phyloP scores from a whole-genome alignment of 1,139 yeast genomes.

The Suhomyces atakaporum region DNA sequence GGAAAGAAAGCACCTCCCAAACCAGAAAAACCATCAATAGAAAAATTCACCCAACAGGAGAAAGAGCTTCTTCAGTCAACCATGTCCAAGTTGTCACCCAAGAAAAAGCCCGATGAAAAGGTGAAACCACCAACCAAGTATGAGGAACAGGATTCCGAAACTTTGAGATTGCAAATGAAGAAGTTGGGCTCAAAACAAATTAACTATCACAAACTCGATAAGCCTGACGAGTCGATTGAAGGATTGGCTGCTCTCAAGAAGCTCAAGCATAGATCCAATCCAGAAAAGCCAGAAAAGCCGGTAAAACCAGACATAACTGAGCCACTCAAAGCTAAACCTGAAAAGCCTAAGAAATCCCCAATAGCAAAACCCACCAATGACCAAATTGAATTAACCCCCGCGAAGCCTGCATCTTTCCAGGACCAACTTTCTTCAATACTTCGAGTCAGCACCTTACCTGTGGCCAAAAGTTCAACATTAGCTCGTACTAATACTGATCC shows the following conservation, averaged over 20 bases:
- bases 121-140: constrained; percentile 21
- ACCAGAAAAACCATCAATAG: constrained; percentile 21
- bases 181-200: constrained; percentile 17
- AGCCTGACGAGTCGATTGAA: constrained; percentile 14
- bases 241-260: constrained; percentile 21
- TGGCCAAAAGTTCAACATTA: constrained; percentile 10
- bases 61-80: constrained; percentile 17
- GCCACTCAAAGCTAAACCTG: constrained; percentile 1
- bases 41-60: constrained; percentile 16
- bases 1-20: constrained; percentile 17
- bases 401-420: constrained; percentile 18
- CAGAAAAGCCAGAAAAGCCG: constrained; percentile 1
- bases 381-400: neutral
- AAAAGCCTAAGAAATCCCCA: constrained; percentile 10
- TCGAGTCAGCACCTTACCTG: constrained; percentile 28
- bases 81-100: constrained; percentile 17
- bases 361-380: constrained; percentile 3
- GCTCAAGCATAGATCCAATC: constrained; percentile 13
- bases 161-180: constrained; percentile 27
- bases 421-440: constrained; percentile 25
- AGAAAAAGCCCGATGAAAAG: constrained; percentile 12
- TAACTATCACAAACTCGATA: constrained; percentile 13
- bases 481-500: constrained; percentile 17
- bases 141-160: constrained; percentile 26
- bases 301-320: neutral